A percentile compares a stretch with the other conserved stretches of the same genome.
Conservation (phyloP, 495 filamentous ascomycete genomes). For the Aspergillus indologenus region DNA sequence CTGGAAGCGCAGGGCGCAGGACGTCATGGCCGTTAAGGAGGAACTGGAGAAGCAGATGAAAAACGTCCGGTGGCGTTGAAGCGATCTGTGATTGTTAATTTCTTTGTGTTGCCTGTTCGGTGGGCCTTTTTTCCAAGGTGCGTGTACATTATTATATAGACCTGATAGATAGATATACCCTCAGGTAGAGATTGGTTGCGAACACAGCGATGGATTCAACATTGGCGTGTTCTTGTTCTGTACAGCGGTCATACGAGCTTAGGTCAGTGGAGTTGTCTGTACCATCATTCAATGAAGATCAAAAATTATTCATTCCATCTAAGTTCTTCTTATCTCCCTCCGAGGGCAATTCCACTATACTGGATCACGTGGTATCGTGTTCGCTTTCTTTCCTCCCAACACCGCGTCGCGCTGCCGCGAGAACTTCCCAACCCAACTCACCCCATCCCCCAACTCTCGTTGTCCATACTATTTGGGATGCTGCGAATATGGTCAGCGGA, state of each 20-base stretch:
- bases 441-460: not conserved
- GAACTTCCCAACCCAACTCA: not conserved
- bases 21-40: slow-evolving; percentile 38
- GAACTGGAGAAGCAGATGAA: slow-evolving; percentile 40
- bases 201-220: not conserved
- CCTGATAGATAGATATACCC: slow-evolving; percentile 32
- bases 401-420: not conserved
- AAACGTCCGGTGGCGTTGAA: not conserved
- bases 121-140: no score
- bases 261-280: no score
- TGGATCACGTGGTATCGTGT: slow-evolving; percentile 23
- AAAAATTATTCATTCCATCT: no score
- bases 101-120: not conserved
- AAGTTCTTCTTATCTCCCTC: no score
- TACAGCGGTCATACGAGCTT: slow-evolving; percentile 11
- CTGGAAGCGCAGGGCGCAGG: slow-evolving; percentile 33
- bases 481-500: slow-evolving; percentile 20
- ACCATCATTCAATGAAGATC: no score
- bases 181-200: slow-evolving; percentile 9
- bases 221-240: slow-evolving; percentile 8
- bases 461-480: slow-evolving; percentile 18
- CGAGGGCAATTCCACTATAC: no score
- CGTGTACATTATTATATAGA: slow-evolving; percentile 43
- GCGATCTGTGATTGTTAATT: not conserved
- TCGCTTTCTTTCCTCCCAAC: not conserved